phyloP scores from a whole-genome alignment of 768 basidiomycete species.

The Panaeolus cyanescens region DNA sequence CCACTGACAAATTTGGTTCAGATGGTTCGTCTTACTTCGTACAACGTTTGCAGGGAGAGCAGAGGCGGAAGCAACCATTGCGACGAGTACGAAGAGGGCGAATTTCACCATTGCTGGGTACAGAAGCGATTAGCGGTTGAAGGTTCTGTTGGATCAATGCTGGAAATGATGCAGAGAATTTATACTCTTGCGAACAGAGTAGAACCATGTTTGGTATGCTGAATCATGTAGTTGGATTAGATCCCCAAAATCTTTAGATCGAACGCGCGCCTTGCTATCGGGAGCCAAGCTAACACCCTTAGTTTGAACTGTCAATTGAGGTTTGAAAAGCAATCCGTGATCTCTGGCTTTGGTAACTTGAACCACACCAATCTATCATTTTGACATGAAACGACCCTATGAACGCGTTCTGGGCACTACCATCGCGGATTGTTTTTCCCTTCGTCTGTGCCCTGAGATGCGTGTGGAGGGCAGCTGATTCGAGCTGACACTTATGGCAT shows the following conservation, averaged over 20 bases:
- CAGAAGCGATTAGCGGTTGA: neutral
- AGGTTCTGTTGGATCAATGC: neutral
- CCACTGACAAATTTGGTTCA: no score
- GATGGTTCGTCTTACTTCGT: no score
- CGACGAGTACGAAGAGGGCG: neutral
- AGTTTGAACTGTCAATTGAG: neutral
- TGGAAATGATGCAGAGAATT: neutral
- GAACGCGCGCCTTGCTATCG: neutral
- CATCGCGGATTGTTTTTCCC: neutral
- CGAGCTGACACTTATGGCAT: neutral
- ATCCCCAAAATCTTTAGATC: neutral
- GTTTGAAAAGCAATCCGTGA: neutral
- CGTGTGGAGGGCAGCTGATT: neutral
- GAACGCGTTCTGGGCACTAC: neutral
- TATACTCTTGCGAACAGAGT: neutral
- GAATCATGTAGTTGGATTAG: neutral
- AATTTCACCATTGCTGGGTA: neutral
- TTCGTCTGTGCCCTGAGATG: neutral
- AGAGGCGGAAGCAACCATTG: neutral
- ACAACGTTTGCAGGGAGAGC: neutral
- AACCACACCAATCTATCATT: neutral
- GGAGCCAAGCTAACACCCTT: slow-evolving; percentile 1
- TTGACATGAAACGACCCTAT: neutral
- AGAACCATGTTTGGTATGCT: neutral
- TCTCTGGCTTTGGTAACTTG: neutral